phyloP scores from a whole-genome alignment of 352 stramenopile species.

The Phytophthora pisi region DNA sequence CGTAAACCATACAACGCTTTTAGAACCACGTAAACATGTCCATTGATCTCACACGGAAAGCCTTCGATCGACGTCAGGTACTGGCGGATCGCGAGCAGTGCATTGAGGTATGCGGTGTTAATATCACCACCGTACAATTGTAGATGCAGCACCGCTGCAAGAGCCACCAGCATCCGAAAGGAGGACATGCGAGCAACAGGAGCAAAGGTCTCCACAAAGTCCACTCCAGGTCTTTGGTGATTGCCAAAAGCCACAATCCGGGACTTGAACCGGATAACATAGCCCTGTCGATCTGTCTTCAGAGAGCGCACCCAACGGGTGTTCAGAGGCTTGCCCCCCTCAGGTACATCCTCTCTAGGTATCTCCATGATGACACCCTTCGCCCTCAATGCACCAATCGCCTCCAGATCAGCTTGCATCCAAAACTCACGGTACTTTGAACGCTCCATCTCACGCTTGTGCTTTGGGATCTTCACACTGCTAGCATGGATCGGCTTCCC shows the following conservation, averaged over 20 bases:
- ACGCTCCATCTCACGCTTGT: not conserved
- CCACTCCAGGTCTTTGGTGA: too few relatives aligned
- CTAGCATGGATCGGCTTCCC: not conserved
- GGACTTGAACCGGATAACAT: not conserved
- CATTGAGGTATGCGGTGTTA: not conserved
- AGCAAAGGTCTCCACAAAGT: too few relatives aligned
- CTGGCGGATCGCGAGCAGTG: not conserved
- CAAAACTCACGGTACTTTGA: not conserved
- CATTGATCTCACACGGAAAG: constrained; percentile 2
- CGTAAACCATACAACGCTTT: not conserved
- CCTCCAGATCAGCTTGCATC: not conserved
- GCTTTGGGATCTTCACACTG: not conserved
- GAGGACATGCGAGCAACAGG: not conserved
- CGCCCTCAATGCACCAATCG: not conserved
- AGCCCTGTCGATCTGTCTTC: not conserved
- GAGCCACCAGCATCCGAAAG: not conserved
- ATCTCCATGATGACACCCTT: not conserved
- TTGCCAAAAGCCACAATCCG: not conserved
- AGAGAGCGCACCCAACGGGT: not conserved
- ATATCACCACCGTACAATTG: not conserved
- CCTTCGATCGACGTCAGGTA: not conserved
- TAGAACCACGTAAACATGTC: not conserved
- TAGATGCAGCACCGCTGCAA: not conserved
- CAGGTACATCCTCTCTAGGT: not conserved
- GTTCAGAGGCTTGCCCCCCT: not conserved